Evolutionary conservation across 2,329 filamentous ascomycete species (phyloP).

Genomic region (Aaosphaeria arxii): DNA sequence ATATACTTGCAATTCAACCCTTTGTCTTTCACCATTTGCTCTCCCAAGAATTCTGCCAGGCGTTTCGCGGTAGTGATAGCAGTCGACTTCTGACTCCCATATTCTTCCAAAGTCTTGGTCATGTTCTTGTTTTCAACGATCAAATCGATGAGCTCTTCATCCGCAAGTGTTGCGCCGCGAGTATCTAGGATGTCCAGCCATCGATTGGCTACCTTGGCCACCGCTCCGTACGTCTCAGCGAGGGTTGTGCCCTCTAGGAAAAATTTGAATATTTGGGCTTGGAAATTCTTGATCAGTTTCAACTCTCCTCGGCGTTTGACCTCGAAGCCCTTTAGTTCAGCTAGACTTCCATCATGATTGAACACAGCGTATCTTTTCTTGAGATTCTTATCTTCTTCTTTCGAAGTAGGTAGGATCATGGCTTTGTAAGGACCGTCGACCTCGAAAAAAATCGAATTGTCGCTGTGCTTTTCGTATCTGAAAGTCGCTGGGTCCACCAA

Average conservation of each 20-base stretch:
- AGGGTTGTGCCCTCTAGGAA: constrained; percentile 90
- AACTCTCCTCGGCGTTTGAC: constrained; percentile 96
- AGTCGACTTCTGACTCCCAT: constrained; percentile 91
- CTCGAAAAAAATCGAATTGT: constrained; percentile 99
- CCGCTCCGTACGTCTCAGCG: constrained; percentile 82
- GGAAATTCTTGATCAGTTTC: constrained; percentile 99
- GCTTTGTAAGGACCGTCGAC: constrained; percentile 96
- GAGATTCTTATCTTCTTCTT: constrained; percentile 98
- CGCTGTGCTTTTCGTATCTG: constrained; percentile 94
- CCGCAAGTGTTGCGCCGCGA: constrained; percentile 83
- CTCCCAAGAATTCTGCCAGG: constrained; percentile 90
- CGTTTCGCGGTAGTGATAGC: constrained; percentile 98
- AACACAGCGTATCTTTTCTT: constrained; percentile 99
- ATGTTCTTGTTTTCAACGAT: constrained; percentile 99
- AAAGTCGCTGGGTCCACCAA: constrained; percentile 75
- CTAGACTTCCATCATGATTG: constrained; percentile 93
- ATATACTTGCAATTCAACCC: constrained; percentile 99
- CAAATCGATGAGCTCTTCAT: constrained; percentile 97
- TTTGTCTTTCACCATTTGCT: constrained; percentile 99
- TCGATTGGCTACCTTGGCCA: constrained; percentile 90
- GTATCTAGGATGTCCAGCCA: constrained; percentile 95
- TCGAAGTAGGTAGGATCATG: constrained; percentile 95
- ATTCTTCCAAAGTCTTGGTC: constrained; percentile 95
- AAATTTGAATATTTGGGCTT: constrained; percentile 99
- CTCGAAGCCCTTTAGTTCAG: constrained; percentile 95